Evolutionary conservation across 2,329 filamentous ascomycete genomes (phyloP), one percentile per base, ranked within the genome.

Genomic region (Phoma sp.): DNA sequence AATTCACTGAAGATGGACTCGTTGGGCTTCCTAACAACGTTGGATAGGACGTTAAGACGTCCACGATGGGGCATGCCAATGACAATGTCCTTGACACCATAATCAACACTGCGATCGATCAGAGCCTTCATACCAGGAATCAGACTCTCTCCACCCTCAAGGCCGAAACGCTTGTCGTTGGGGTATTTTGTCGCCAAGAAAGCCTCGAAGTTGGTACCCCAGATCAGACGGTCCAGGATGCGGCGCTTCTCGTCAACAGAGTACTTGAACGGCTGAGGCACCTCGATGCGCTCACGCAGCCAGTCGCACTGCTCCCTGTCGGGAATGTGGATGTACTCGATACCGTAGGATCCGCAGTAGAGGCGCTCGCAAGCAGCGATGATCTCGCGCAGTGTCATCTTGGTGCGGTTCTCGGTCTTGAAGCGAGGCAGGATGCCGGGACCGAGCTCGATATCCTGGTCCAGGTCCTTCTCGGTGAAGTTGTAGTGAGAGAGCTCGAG

Each of bases 1-100:
- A 99, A 99, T 78, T 99, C 95, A 75, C 90, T 96, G 83, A 99
- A 99, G 78, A 99, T 99, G 63, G 95, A 98, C 81, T 98, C 95
- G 78, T 99, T 99, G 69, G 95, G 93, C 81, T 99, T 99, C 73
- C 95, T 89, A 67, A 99, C 95, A 72, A 99, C 95, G 80, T 99
- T 99, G 81, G 90, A 96, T 60, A 99, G 86, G 47, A 99, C 92
- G 73, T 99, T 99, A 61, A 99, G 87, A 82, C 95, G 91, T 72
- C 95, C 95, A 86, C 95, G 92, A 78, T 99, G 95, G 64, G 95
- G 95, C 95, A 99, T 99, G 71, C 95, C 95, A 71, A 99, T 99
- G 72, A 99, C 90, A 69, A 99, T 98, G 73, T 99, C 95, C 83
- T 98, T 98, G 72, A 99, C 90, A 55, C 95, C 95, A 71, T 96